A percentile compares a stretch with the other conserved stretches of the same genome.
phyloP scores from a whole-genome alignment of 345 rosid genomes.

The Jatropha curcas region DNA sequence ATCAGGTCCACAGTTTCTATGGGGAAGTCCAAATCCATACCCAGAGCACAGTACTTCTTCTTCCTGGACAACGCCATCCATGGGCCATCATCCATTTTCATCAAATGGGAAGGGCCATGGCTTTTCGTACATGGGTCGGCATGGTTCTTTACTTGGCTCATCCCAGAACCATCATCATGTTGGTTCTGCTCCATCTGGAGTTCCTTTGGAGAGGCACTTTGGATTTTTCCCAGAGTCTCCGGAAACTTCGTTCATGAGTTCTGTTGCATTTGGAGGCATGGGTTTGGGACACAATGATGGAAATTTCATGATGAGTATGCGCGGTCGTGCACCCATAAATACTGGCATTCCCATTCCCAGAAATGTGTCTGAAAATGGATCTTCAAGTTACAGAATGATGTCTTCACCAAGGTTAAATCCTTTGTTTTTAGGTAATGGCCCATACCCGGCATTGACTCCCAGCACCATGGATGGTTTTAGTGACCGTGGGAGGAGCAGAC shows the following conservation, averaged over 20 bases:
- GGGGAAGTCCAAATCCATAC: slow-evolving; percentile 79
- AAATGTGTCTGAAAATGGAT: slow-evolving; percentile 53
- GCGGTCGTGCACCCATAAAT: slow-evolving; percentile 38
- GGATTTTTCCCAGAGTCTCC: slow-evolving; percentile 56
- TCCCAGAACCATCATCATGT: slow-evolving; percentile 65
- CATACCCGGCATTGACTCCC: slow-evolving; percentile 48
- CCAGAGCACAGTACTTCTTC: slow-evolving; percentile 55
- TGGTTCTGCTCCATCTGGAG: slow-evolving; percentile 92
- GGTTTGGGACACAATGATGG: slow-evolving; percentile 40
- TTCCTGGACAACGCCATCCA: slow-evolving; percentile 58
- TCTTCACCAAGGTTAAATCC: slow-evolving; percentile 70
- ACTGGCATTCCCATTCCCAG: slow-evolving; percentile 26
- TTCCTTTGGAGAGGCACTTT: slow-evolving; percentile 57
- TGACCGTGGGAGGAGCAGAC: slow-evolving; percentile 62
- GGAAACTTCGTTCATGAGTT: slow-evolving; percentile 51
- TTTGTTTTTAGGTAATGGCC: slow-evolving; percentile 58
- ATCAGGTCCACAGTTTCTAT: slow-evolving; percentile 82
- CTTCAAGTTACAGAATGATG: slow-evolving; percentile 66
- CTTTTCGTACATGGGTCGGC: slow-evolving; percentile 51
- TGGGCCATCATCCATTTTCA: slow-evolving; percentile 49
- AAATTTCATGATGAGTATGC: slow-evolving; percentile 49
- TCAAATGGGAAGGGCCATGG: slow-evolving; percentile 49
- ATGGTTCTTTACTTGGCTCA: slow-evolving; percentile 56
- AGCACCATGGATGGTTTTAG: slow-evolving; percentile 53
- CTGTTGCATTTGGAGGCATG: slow-evolving; percentile 49